Conservation (phyloP, 495 filamentous ascomycete genomes). For the Corynascus novoguineensis region DNA sequence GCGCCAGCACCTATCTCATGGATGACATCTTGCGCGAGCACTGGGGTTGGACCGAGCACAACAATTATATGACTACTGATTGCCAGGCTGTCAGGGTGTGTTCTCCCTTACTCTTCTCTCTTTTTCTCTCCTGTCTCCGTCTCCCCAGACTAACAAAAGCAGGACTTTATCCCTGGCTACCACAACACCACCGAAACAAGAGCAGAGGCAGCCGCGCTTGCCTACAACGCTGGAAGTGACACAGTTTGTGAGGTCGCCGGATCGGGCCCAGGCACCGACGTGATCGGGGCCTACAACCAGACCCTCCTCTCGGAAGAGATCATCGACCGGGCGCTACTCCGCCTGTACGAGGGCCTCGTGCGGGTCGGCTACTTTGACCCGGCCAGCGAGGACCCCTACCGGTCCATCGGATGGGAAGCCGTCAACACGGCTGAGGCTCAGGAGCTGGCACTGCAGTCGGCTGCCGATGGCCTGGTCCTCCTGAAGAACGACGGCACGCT, state of each 20-base stretch:
- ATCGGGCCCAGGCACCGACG: slow-evolving; percentile 25
- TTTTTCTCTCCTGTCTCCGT: no score
- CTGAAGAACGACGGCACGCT: slow-evolving; percentile 36
- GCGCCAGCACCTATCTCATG: slow-evolving; percentile 39
- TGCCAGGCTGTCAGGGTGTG: slow-evolving; percentile 35
- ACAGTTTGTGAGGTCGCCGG: slow-evolving; percentile 30
- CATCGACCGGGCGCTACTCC: slow-evolving; percentile 19
- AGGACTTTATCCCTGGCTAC: slow-evolving; percentile 22
- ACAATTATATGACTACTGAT: slow-evolving; percentile 41
- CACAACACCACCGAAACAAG: slow-evolving; percentile 30
- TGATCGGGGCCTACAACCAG: slow-evolving; percentile 27
- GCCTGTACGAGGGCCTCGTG: slow-evolving; percentile 41
- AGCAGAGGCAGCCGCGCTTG: slow-evolving; percentile 32
- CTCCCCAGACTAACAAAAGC: background rate
- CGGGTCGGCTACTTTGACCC: slow-evolving; percentile 35
- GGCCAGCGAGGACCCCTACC: slow-evolving; percentile 16
- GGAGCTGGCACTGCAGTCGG: slow-evolving; percentile 34
- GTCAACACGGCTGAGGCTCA: slow-evolving; percentile 24
- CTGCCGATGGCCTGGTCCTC: slow-evolving; percentile 32
- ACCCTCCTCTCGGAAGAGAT: slow-evolving; percentile 12
- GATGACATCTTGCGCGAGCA: slow-evolving; percentile 40
- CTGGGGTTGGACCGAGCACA: slow-evolving; percentile 41
- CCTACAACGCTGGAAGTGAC: slow-evolving; percentile 36
- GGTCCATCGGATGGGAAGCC: slow-evolving; percentile 16
- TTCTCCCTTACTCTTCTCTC: background rate